These are phyloP conservation scores for Fusarium beomiforme DNA, from an alignment of 2,329 filamentous ascomycete species.

Conservation along the genomic window DNA sequence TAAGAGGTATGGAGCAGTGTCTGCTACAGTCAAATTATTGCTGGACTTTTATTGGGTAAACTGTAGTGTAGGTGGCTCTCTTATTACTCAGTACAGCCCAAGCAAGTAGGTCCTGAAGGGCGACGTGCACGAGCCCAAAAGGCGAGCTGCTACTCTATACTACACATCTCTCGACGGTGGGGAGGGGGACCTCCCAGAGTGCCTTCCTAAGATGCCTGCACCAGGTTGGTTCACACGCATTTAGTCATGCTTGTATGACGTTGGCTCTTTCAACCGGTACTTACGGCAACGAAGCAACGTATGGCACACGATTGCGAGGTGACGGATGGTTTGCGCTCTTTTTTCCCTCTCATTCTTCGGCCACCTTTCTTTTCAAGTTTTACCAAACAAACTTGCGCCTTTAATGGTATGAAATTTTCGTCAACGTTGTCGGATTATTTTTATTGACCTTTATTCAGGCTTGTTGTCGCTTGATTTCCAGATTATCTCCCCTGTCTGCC, in stretches of 20 bases:
- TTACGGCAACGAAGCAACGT: too few relatives aligned
- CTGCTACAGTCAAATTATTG: conserved; percentile 7
- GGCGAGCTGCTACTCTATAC: too few relatives aligned
- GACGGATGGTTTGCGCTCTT: background rate
- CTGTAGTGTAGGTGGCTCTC: conserved; percentile 23
- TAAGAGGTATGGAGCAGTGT: conserved; percentile 18
- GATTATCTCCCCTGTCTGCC: too few relatives aligned
- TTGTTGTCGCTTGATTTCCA: background rate
- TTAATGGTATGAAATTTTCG: conserved; percentile 11
- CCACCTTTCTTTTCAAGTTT: background rate
- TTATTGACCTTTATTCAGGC: conserved; percentile 1
- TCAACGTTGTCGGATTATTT: background rate
- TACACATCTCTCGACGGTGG: too few relatives aligned
- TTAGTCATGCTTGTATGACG: too few relatives aligned
- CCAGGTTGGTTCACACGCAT: too few relatives aligned
- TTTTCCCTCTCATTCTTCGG: conserved; percentile 1
- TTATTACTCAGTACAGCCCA: conserved; percentile 26
- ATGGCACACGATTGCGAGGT: background rate
- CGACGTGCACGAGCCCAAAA: too few relatives aligned
- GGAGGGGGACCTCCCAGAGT: too few relatives aligned
- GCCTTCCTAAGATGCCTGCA: too few relatives aligned
- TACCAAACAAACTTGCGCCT: conserved; percentile 4
- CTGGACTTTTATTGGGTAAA: conserved; percentile 24
- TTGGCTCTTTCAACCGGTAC: too few relatives aligned
- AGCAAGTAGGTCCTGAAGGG: background rate